Evolutionary conservation across 2,329 filamentous ascomycete species (phyloP).

Genomic region (Exophiala calicioides): DNA sequence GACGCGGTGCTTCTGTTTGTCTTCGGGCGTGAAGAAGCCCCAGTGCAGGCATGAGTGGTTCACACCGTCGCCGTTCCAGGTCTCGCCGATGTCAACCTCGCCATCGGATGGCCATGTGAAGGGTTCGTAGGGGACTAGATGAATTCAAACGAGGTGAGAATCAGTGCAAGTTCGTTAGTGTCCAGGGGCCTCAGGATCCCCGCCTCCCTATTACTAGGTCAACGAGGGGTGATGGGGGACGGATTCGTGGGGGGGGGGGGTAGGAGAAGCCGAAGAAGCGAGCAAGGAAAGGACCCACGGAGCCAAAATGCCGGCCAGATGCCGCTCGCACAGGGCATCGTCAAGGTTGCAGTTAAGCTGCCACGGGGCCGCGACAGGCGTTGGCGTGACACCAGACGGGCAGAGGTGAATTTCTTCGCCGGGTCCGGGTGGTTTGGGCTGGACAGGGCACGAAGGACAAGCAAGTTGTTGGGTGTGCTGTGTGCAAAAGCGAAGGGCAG

Average conservation of each 20-base stretch:
- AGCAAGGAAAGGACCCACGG: no score
- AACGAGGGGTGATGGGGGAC: no score
- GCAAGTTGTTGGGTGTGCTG: slow-evolving; percentile 26
- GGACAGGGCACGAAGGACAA: slow-evolving; percentile 29
- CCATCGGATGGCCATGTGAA: slow-evolving; percentile 31
- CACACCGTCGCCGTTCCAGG: slow-evolving; percentile 30
- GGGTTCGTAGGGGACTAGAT: slow-evolving; percentile 30
- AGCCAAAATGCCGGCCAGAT: slow-evolving; percentile 34
- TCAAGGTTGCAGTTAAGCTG: slow-evolving; percentile 27
- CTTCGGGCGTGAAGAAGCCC: slow-evolving; percentile 29
- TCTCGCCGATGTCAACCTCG: slow-evolving; percentile 32
- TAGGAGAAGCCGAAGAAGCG: no score
- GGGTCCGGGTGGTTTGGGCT: slow-evolving; percentile 22
- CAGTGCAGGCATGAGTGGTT: slow-evolving; percentile 32
- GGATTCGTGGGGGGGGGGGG: no score
- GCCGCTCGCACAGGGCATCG: slow-evolving; percentile 23
- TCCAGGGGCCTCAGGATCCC: no score
- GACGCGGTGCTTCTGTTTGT: slow-evolving; percentile 30
- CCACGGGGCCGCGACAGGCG: slow-evolving; percentile 25
- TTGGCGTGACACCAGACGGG: slow-evolving; percentile 29
- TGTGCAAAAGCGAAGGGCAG: neutral
- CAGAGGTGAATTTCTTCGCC: slow-evolving; percentile 28
- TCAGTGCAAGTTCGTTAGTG: no score
- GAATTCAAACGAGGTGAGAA: no score
- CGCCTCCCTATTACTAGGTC: no score